Conservation (phyloP, 306 rosid species). For the Arachis stenosperma region DNA sequence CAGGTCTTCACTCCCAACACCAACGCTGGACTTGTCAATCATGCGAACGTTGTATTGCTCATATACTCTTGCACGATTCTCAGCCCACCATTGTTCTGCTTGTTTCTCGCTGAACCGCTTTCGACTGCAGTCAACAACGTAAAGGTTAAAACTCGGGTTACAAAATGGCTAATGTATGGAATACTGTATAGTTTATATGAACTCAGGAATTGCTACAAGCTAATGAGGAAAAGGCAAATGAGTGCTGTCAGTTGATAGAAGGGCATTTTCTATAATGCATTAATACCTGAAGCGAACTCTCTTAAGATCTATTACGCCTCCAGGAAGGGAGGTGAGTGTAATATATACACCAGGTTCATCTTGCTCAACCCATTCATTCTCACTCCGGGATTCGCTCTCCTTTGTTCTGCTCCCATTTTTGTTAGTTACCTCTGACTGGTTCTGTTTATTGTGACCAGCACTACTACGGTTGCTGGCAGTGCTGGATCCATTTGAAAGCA, state of each 20-base stretch:
- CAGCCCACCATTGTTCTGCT: conserved; percentile 99
- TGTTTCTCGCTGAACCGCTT: conserved; percentile 96
- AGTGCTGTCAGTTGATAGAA: conserved; percentile 10
- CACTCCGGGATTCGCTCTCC: conserved; percentile 75
- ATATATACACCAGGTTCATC: conserved; percentile 97
- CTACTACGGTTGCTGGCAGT: conserved; percentile 55
- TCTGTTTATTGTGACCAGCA: conserved; percentile 67
- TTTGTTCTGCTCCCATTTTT: conserved; percentile 84
- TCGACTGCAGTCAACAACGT: conserved; percentile 66
- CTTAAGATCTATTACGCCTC: conserved; percentile 88
- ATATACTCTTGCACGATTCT: conserved; percentile 83
- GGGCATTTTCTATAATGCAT: conserved; percentile 7
- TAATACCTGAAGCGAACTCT: conserved; percentile 98
- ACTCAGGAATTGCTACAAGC: conserved; percentile 1
- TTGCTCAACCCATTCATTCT: conserved; percentile 97
- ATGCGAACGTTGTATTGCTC: conserved; percentile 84
- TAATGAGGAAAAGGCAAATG: not conserved
- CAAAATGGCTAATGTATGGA: not conserved
- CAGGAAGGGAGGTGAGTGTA: conserved; percentile 89
- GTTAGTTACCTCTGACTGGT: conserved; percentile 62
- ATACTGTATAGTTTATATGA: not conserved
- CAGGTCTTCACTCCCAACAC: conserved; percentile 89
- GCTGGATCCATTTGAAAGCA: conserved; percentile 74
- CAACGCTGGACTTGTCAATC: conserved; percentile 83
- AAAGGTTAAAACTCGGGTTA: conserved; percentile 14